Evolutionary conservation across 2,329 filamentous ascomycete species (phyloP).

Genomic region (Myriosclerotinia scirpicola): DNA sequence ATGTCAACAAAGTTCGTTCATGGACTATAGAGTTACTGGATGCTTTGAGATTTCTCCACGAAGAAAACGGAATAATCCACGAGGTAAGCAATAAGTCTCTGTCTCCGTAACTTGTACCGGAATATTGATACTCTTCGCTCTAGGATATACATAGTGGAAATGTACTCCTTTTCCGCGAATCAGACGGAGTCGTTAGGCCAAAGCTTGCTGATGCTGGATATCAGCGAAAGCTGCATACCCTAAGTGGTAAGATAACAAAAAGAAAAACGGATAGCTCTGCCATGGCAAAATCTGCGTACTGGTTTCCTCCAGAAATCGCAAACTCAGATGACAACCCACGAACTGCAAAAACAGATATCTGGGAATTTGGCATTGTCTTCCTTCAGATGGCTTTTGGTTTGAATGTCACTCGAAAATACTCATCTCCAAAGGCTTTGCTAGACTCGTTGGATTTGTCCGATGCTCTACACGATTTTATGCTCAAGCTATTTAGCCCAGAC

Average conservation of each 20-base stretch:
- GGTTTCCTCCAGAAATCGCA: constrained; percentile 77
- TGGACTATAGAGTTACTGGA: constrained; percentile 94
- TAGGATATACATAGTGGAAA: constrained; percentile 74
- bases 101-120: neutral
- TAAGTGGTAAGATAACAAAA: constrained; percentile 55
- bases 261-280: constrained; percentile 55
- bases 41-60: constrained; percentile 83
- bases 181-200: constrained; percentile 66
- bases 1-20: constrained; percentile 73
- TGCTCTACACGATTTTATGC: constrained; percentile 75
- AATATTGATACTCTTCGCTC: neutral
- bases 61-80: constrained; percentile 73
- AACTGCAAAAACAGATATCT: constrained; percentile 83
- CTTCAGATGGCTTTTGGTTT: constrained; percentile 92
- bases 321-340: constrained; percentile 61
- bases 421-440: constrained; percentile 73
- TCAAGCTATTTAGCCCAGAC: constrained; percentile 81
- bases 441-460: constrained; percentile 70
- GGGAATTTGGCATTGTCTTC: constrained; percentile 90
- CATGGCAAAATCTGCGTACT: constrained; percentile 73
- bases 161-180: constrained; percentile 71
- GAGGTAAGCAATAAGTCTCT: constrained; percentile 44
- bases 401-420: constrained; percentile 72
- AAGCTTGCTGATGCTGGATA: constrained; percentile 76
- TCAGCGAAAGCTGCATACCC: constrained; percentile 64